A percentile compares a stretch with the other conserved stretches of the same genome.
These are phyloP conservation scores for Saturnispora dispora DNA, from an alignment of 805 yeast species.

Conservation along the genomic window DNA sequence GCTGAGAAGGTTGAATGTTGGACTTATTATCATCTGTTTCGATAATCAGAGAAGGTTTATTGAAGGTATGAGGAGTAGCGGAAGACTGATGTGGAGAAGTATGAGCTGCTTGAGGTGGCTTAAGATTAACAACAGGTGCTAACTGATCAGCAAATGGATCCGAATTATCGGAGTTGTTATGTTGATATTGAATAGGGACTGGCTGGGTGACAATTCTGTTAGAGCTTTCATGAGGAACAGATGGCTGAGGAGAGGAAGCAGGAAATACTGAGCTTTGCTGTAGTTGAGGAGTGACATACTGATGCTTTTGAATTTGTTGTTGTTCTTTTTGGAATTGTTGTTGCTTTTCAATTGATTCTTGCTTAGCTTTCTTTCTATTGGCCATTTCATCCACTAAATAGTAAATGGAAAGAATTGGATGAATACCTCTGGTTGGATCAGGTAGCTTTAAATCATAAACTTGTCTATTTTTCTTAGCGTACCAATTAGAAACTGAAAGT, in stretches of 20 bases:
- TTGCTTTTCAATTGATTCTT: conserved; percentile 27
- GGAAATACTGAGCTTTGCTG: conserved; percentile 11
- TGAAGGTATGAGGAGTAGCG: conserved; percentile 17
- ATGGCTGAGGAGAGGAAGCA: conserved; percentile 12
- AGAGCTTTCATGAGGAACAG: conserved; percentile 12
- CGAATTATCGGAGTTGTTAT: conserved; percentile 5
- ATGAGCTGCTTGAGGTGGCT: conserved; percentile 32
- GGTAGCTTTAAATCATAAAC: conserved; percentile 28
- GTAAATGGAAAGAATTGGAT: conserved; percentile 83
- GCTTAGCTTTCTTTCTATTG: conserved; percentile 57
- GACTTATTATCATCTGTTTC: conserved; percentile 9
- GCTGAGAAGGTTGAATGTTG: conserved; percentile 15
- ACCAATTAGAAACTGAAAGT: conserved; percentile 56
- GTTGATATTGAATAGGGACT: conserved; percentile 16
- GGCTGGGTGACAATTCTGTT: conserved; percentile 22
- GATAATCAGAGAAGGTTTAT: conserved; percentile 9
- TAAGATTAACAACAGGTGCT: conserved; percentile 22
- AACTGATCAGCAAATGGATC: conserved; percentile 12
- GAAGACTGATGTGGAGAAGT: conserved; percentile 28
- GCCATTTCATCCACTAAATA: conserved; percentile 78
- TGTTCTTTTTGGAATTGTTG: conserved; percentile 1
- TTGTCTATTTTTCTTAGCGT: conserved; percentile 28
- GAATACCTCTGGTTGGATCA: conserved; percentile 81
- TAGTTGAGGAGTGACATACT: conserved; percentile 9
- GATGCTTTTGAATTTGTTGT: background rate